Base-by-base conservation (phyloP, 108 stramenopile species). In the Nitzschia sp. region DNA sequence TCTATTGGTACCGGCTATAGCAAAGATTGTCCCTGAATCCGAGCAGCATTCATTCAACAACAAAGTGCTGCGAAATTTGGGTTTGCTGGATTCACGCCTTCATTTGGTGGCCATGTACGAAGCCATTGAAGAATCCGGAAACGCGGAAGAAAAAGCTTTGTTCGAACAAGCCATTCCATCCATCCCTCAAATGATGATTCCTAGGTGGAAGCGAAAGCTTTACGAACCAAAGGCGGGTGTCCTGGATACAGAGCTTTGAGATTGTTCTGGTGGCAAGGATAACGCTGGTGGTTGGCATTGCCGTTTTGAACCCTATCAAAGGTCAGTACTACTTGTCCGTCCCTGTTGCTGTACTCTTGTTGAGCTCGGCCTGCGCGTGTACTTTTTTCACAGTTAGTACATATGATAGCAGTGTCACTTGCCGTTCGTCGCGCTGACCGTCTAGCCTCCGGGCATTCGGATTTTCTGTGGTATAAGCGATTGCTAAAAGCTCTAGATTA, bases 21-120 rank as follows among this genome's bases (percentile, higher is more conserved):
- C 82, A 22, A 28, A 45, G 33, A 25, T 82, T 23, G 86, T 89
- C 33, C 76, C 86, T 19, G 71, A 76, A 34, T 60, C 52, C 13
- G 86, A 87, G 45, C 91, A 92, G 84, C 81, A 82, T 38, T 79
- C 87, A 8, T 89, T 93, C 76, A 93, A 86, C 71, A 86, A 85
- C 57, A 71, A 75, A 41, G 87, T 93, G 13, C 67, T 93, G 15
- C 26, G 72, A 21, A 75, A 64, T 19, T 59, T 93, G 1, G 92
- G 92, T n/a, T 16, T 93, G 9, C 69, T 83, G 44, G 88, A 93
- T 56, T 86, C 87, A 33, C 70, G 92, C 31, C 62, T 87, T 15
- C 85, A 93, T 76, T 70, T 93, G 5, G 89, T 93, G 22, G 84
- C 84, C 32, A 93, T 93, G 92, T 71, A 87, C 59, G 87, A 93